A percentile compares a stretch with the other conserved stretches of the same genome.
These are phyloP conservation scores for Exophiala phaeomuriformis DNA, from an alignment of 2,329 filamentous ascomycete species.

Conservation along the genomic window DNA sequence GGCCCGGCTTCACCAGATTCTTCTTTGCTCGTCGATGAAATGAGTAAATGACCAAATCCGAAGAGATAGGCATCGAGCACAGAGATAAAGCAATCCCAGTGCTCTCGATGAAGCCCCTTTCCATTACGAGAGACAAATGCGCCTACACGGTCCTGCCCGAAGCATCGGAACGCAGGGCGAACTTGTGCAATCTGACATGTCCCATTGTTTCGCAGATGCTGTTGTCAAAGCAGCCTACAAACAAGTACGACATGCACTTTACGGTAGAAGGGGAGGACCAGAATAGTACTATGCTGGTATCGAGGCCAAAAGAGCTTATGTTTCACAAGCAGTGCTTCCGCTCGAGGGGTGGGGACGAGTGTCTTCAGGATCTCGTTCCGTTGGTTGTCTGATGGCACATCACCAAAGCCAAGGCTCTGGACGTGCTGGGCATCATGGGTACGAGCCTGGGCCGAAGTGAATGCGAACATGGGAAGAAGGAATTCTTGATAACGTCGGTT, in stretches of 20 bases:
- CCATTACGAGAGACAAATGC: constrained; percentile 23
- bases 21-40: constrained; percentile 12
- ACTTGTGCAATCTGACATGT: background rate
- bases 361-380: background rate
- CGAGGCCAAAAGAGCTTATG: background rate
- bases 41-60: constrained; percentile 6
- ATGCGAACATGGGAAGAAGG: background rate
- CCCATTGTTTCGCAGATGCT: too few relatives aligned
- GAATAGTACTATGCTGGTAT: background rate
- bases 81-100: constrained; percentile 13
- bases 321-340: background rate
- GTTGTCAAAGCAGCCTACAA: background rate
- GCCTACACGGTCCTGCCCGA: background rate
- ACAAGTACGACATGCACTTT: background rate
- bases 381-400: constrained; percentile 4
- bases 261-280: too few relatives aligned
- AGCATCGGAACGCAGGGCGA: background rate
- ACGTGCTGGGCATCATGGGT: constrained; percentile 3
- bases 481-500: constrained; percentile 6
- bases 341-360: background rate
- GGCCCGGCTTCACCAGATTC: constrained; percentile 8
- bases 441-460: background rate
- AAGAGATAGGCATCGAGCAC: background rate
- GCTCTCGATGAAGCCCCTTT: constrained; percentile 10
- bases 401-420: constrained; percentile 3